Percentiles rank a stretch among this genome's conserved stretches.
Conservation (phyloP, 106 monocot species). For the Acorus gramineus region DNA sequence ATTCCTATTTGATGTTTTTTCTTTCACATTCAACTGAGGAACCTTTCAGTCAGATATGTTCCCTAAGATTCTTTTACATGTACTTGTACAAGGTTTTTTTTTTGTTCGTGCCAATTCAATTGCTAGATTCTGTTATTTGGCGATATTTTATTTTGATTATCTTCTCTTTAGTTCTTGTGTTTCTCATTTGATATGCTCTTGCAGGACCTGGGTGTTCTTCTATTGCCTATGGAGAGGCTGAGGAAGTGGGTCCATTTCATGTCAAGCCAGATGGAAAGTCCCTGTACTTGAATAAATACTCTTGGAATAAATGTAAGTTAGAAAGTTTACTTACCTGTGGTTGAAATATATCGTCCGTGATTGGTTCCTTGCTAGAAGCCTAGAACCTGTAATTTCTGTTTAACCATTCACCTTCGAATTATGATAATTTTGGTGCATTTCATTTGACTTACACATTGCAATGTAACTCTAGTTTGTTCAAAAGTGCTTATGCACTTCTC, state of each 20-base stretch:
- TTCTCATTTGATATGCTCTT: slow-evolving; percentile 1
- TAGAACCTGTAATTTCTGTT: too few species aligned
- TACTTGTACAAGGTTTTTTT: too few species aligned
- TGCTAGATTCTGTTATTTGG: not conserved
- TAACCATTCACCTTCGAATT: too few species aligned
- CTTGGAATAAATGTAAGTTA: slow-evolving; percentile 79
- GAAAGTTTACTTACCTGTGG: not conserved
- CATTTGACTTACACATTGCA: too few species aligned
- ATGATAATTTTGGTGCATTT: too few species aligned
- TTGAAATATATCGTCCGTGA: not conserved
- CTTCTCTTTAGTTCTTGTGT: not conserved
- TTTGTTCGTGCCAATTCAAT: too few species aligned
- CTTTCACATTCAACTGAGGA: too few species aligned
- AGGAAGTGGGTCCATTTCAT: slow-evolving; percentile 95
- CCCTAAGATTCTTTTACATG: too few species aligned
- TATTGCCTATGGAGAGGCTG: slow-evolving; percentile 83
- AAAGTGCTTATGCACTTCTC: too few species aligned
- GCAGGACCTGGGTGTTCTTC: slow-evolving; percentile 95
- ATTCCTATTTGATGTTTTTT: too few species aligned
- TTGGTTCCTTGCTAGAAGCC: not conserved
- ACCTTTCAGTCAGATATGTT: too few species aligned
- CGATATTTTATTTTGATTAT: not conserved
- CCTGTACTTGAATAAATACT: slow-evolving; percentile 74
- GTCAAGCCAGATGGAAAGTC: slow-evolving; percentile 74
- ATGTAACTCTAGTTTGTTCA: too few species aligned